Base-by-base conservation (phyloP, 1,139 yeast genomes). In the Taiozyma sp. region DNA sequence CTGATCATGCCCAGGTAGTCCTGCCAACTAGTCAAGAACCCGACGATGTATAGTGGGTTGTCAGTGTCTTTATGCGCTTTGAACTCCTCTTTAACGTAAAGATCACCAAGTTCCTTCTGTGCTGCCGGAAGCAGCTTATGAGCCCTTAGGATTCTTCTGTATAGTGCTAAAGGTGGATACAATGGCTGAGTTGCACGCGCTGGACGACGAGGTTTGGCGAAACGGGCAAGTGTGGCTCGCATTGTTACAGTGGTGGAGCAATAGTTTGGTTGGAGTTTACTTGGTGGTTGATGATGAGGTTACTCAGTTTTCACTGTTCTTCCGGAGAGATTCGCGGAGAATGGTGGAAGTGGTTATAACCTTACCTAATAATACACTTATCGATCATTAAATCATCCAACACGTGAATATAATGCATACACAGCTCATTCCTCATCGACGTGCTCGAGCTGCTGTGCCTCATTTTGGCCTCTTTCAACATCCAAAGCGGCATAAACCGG, bases 11-110 rank as follows among this genome's bases (percentile, higher is more conserved):
- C 79, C 53, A 88, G 76, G 62, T 93, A 93, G 60, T 88, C 91
- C 64, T 93, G 99, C 99, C 99, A 93, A 57, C 89, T 85, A 1
- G 96, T 81, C 56, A 93, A 75, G 62, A 93, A 93, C 13, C 97
- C 98, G 10, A 95, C 91, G 37, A 93, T 89, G 64, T 91, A 96
- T 40, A 90, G 74, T 1, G 99, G 98, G 66, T 93, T 90, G 59
- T 90, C 97, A 14, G 85, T 77, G 47, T 73, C 69, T 56, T 81
- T 80, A 69, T 95, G 99, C n/a, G 93, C 85, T 58, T 82, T 81
- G 72, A 93, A 93, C 68, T 93, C 99, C 29, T 85, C 80, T 64
- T 84, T 88, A 50, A 93, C 97, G 67, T 93, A 93, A 58, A 81
- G 78, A 66, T 93, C 97, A 6, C 99, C 99, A 37, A 93, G 75